Evolutionary conservation across 148 eudicot species (phyloP), one percentile per base, ranked within the genome.

Genomic region (Gaultheria prostrata): DNA sequence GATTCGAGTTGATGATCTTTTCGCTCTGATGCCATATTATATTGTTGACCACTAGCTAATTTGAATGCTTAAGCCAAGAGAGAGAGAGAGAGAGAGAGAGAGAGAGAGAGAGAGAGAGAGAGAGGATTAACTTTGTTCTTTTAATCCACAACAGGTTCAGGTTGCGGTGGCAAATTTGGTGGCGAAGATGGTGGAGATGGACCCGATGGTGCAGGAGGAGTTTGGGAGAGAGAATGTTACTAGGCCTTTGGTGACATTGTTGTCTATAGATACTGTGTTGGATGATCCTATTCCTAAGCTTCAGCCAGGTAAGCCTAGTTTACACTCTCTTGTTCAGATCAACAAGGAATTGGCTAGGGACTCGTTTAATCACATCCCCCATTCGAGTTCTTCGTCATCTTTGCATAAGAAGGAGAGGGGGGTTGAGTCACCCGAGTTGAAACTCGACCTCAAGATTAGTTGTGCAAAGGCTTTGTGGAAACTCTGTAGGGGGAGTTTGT

Each of bases 381-480:
- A 82, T 32, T 85, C 91, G 24, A 89, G 83, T 67, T 83, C 85
- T 74, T 85, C 91, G 2, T 89, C 90, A 4, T 86, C 90, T 76
- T 83, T 88, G 10, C 79, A 77, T 56, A 88, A 82, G 84, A 92
- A 89, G 67, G 93, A 92, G 46, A 89, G 89, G 51, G 93, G 86
- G 26, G 84, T 81, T 49, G 93, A 89, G 75, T 79, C 92, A 8
- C 87, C 93, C 14, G 94, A 89, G 86, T 82, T 88, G 79, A 94
- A 90, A 65, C 88, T 77, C 46, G 85, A 79, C 87, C 89, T 93
- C 24, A 94, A 93, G 86, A 56, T 72, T 50, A 88, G 84, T 17
- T 92, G 95, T 80, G 89, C 96, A 2, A 84, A 80, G 81, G 96
- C 95, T 8, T 84, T 93, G 87, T 90, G 95, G 94, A 90, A 87